These are phyloP conservation scores for Leishmania arabica DNA, from an alignment of 208 protist species.

Conservation along the genomic window DNA sequence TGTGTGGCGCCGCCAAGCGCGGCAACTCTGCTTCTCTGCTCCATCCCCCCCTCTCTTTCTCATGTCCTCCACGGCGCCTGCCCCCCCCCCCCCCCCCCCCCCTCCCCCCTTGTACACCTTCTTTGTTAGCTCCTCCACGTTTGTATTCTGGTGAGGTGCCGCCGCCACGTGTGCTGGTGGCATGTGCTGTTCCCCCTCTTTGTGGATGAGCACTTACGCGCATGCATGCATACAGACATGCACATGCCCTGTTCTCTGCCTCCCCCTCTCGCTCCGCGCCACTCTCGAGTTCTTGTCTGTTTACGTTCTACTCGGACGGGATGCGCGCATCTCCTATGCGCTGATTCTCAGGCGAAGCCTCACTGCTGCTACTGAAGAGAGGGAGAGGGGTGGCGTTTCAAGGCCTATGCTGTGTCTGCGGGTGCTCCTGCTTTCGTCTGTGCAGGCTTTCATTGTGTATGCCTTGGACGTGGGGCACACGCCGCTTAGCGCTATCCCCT, in stretches of 20 bases:
- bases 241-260: background rate
- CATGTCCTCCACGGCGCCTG: background rate
- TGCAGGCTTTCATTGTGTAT: background rate
- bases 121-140: background rate
- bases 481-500: no score
- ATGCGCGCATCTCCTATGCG: background rate
- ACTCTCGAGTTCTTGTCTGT: background rate
- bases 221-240: background rate
- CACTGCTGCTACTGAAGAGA: background rate
- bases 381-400: background rate
- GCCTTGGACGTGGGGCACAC: background rate
- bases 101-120: background rate
- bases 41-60: background rate
- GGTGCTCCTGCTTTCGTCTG: slow-evolving; percentile 14
- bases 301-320: background rate
- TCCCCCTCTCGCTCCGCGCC: background rate
- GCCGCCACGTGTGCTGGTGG: background rate
- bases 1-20: background rate
- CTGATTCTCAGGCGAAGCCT: background rate
- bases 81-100: background rate
- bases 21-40: background rate
- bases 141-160: background rate
- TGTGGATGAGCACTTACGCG: background rate
- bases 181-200: background rate
- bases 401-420: background rate